Percentiles rank a stretch among this genome's conserved stretches.
Evolutionary conservation across 78 protist species (phyloP).

Genomic region (Neovahlkampfia damariscottae): DNA sequence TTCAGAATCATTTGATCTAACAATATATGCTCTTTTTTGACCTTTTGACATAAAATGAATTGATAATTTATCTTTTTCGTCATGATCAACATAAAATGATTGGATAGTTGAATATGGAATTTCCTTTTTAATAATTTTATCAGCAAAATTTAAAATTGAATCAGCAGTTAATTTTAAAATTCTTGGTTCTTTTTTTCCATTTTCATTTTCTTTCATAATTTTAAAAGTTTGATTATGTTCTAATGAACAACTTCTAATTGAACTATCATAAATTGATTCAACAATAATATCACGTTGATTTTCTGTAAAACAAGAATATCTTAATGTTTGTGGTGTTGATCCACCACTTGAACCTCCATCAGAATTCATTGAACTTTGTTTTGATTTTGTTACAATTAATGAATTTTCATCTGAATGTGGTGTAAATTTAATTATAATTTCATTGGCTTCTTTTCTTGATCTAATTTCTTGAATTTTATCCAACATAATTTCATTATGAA

Average conservation of each 20-base stretch:
- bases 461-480: not conserved
- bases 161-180: not conserved
- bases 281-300: not conserved
- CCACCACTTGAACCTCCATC: not conserved
- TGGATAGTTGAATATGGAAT: not conserved
- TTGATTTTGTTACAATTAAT: too few relatives aligned
- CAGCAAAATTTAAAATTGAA: not conserved
- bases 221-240: not conserved
- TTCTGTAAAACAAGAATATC: not conserved
- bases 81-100: not conserved
- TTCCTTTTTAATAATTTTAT: not conserved
- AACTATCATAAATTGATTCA: not conserved
- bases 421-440: not conserved
- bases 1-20: not conserved
- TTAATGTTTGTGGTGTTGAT: not conserved
- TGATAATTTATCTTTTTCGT: not conserved
- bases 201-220: not conserved
- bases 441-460: not conserved
- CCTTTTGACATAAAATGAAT: not conserved
- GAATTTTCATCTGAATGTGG: too few relatives aligned
- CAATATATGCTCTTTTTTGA: not conserved
- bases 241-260: not conserved
- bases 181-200: not conserved
- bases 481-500: not conserved
- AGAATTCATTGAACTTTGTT: not conserved